Evolutionary conservation across 208 protist genomes (phyloP), one percentile per base, ranked within the genome.

Genomic region (Histomonas meleagridis): DNA sequence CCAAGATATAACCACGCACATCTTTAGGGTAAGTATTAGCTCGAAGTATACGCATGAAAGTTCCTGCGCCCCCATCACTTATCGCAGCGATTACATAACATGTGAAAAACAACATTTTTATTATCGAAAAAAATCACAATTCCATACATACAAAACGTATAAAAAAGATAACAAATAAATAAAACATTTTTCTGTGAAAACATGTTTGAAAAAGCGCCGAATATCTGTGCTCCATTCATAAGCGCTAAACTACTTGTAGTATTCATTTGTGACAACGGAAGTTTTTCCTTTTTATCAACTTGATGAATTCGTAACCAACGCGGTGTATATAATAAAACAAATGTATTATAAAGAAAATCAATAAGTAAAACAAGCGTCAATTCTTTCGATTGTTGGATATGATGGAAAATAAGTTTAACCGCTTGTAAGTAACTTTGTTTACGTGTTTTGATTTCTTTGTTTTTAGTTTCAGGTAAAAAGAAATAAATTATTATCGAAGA

Each of bases 161-260:
- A 86, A 7, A 46, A 55, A 38, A 86, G 7, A 46, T 57, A 86
- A 49, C 76, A 38, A n/a, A 14, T 26, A 12, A 46, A 18, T 5
- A 86, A 49, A 0, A 12, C 2, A 26, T 1, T 2, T 1, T 16
- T 5, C 12, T 16, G 0, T 55, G 76, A 53, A 38, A 86, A 46
- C 26, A 86, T 38, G 9, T n/a, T 7, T 18, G 55, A 4, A 16
- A 46, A 16, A 16, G 76, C 76, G 18, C 40, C 40, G 2, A 86
- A 55, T 18, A 86, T 86, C 26, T 86, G 76, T 1, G 76, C 76
- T 57, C 76, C 76, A 55, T 86, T 86, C 46, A 55, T 86, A 21
- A 32, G 26, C 26, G 76, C 43, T 38, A 86, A 26, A 18, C 40
- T 51, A 57, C 16, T 48, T 38, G 76, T 55, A 10, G 43, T 55